Base-by-base conservation (phyloP, 331 rosid genomes). In the Stylosanthes scabra region DNA sequence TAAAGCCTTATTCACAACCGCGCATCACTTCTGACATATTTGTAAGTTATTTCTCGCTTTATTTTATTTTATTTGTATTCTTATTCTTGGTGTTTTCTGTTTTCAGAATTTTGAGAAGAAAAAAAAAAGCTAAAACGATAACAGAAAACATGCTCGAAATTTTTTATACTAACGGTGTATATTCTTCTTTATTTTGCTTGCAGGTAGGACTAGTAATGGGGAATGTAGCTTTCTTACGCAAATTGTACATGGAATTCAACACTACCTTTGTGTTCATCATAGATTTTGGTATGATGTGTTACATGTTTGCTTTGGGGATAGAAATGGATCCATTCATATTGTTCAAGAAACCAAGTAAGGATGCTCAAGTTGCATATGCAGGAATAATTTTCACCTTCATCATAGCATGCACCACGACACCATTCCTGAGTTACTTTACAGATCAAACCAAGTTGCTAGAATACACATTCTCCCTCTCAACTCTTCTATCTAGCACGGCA, bases 251-350 rank as follows among this genome's bases (percentile, higher is more conserved):
- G 10, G 10, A 72, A 44, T 63, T 87, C 80, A 65, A 79, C 51
- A 73, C 8, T 27, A 80, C 95, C 3, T 72, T 95, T 70, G 77
- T 84, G n/a, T 81, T 80, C 60, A 83, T 95, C 34, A 86, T 92
- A 11, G 99, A 91, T 78, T 86, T 88, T 40, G 99, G 93, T 5
- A 95, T 95, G 97, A 83, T 83, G 58, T 84, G 93, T 72, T 92
- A 95, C 83, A 95, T 95, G 99, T 87, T 95, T 66, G 96, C 86
- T 54, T 72, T 95, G 68, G 99, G 99, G 11, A 80, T 95, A 83
- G 99, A 95, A 87, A 92, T 90, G 97, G 96, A 95, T 72, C 99
- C 97, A 3, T 82, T 68, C 20, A 72, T 68, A 3, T 79, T 95
- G 28, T 73, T 91, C 20, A 86, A 63, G 46, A 52, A 44, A 66